Evolutionary conservation across 2,329 filamentous ascomycete genomes (phyloP).

Genomic region (Tympanopsis confertula): DNA sequence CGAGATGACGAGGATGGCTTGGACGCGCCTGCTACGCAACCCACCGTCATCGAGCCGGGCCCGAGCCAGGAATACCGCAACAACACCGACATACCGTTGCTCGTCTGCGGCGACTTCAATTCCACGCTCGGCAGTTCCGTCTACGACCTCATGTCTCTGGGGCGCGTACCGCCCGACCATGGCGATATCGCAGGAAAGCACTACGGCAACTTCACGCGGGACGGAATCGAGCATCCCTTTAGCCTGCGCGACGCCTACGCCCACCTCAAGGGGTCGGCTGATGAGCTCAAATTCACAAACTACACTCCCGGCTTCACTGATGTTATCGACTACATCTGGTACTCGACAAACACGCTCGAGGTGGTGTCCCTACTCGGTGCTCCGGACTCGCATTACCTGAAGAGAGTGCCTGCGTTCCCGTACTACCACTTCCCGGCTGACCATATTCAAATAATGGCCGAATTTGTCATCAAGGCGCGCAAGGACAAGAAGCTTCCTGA

Average conservation of each 20-base stretch:
- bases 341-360: slow-evolving; percentile 79
- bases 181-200: slow-evolving; percentile 68
- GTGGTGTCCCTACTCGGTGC: slow-evolving; percentile 76
- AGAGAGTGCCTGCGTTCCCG: slow-evolving; percentile 79
- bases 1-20: slow-evolving; percentile 31
- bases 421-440: slow-evolving; percentile 92
- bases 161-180: slow-evolving; percentile 67
- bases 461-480: slow-evolving; percentile 78
- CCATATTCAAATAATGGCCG: slow-evolving; percentile 78
- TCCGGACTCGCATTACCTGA: slow-evolving; percentile 74
- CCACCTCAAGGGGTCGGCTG: slow-evolving; percentile 67
- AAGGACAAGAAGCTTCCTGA: slow-evolving; percentile 68
- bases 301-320: slow-evolving; percentile 89
- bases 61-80: slow-evolving; percentile 79
- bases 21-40: slow-evolving; percentile 34
- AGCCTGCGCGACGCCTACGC: slow-evolving; percentile 83
- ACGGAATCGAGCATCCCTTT: slow-evolving; percentile 91
- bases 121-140: slow-evolving; percentile 78
- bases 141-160: slow-evolving; percentile 77
- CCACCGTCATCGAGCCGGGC: slow-evolving; percentile 47
- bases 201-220: slow-evolving; percentile 84
- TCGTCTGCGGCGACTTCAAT: slow-evolving; percentile 95
- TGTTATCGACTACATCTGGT: slow-evolving; percentile 96
- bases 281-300: slow-evolving; percentile 87
- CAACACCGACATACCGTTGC: slow-evolving; percentile 76